These are phyloP conservation scores for Aspergillus amoenus DNA, from an alignment of 2,329 filamentous ascomycete species.

Conservation along the genomic window DNA sequence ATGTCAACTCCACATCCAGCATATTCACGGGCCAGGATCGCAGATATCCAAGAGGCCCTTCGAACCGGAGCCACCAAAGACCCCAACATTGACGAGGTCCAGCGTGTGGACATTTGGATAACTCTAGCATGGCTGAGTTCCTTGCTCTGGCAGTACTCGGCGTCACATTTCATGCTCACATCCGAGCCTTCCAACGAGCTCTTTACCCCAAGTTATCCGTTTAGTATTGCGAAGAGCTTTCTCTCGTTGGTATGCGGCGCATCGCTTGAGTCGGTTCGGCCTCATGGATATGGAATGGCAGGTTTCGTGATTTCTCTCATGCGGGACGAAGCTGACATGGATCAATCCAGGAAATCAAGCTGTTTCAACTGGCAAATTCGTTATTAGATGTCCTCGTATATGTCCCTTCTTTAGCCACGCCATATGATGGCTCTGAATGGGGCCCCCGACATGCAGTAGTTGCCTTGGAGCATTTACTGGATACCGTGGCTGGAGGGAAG, in stretches of 20 bases:
- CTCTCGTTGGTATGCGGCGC: slow-evolving; percentile 1
- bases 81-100: slow-evolving; percentile 9
- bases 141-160: slow-evolving; percentile 9
- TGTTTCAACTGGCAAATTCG: slow-evolving; percentile 7
- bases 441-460: slow-evolving; percentile 5
- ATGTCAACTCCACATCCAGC: background rate
- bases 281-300: slow-evolving; percentile 12
- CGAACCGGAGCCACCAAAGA: slow-evolving; percentile 1
- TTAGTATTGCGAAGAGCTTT: slow-evolving; percentile 2
- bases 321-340: background rate
- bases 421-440: background rate
- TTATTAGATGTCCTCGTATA: slow-evolving; percentile 9
- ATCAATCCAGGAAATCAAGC: slow-evolving; percentile 3
- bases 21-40: slow-evolving; percentile 2
- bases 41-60: slow-evolving; percentile 6
- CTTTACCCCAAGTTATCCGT: slow-evolving; percentile 4
- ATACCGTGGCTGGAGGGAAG: slow-evolving; percentile 1
- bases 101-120: slow-evolving; percentile 8
- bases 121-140: slow-evolving; percentile 8
- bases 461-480: slow-evolving; percentile 4
- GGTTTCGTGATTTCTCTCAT: background rate
- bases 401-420: background rate
- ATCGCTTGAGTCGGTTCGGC: slow-evolving; percentile 8
- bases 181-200: background rate
- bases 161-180: slow-evolving; percentile 9